Conservation (phyloP, 2,329 filamentous ascomycete species). For the Cordyceps javanica region DNA sequence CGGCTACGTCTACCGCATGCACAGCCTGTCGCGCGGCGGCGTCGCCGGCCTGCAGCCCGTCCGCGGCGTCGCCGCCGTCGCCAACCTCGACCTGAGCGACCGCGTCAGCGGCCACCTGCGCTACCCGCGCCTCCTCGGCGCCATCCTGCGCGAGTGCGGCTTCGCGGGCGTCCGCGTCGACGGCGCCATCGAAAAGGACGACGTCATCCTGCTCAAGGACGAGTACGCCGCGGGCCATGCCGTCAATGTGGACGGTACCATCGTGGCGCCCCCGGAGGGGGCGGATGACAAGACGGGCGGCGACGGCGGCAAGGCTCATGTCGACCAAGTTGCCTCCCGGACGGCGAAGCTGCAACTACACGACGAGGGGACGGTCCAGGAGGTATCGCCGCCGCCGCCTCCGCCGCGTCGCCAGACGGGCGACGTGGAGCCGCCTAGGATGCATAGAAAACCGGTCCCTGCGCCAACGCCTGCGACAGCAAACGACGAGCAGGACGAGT, state of each 20-base stretch:
- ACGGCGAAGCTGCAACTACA: background rate
- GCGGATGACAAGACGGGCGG: background rate
- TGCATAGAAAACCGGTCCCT: slow-evolving; percentile 6
- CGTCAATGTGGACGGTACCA: slow-evolving; percentile 23
- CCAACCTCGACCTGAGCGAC: slow-evolving; percentile 47
- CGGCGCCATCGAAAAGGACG: slow-evolving; percentile 44
- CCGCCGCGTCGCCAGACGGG: background rate
- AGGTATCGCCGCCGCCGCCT: background rate
- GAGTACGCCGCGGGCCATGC: slow-evolving; percentile 26
- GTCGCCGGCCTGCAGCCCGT: slow-evolving; percentile 78
- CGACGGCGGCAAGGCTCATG: background rate
- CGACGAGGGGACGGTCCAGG: background rate
- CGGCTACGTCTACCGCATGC: slow-evolving; percentile 79
- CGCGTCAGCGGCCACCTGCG: slow-evolving; percentile 49
- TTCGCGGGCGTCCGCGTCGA: slow-evolving; percentile 41
- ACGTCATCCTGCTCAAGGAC: slow-evolving; percentile 41
- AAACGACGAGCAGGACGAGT: background rate
- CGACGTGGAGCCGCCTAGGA: background rate
- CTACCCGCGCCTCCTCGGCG: slow-evolving; percentile 43
- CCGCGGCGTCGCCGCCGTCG: slow-evolving; percentile 58
- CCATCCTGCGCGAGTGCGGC: slow-evolving; percentile 47
- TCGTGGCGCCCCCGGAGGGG: slow-evolving; percentile 11
- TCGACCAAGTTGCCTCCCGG: background rate
- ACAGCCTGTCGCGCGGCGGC: slow-evolving; percentile 74
- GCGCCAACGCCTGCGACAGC: background rate